Conservation (phyloP, 495 filamentous ascomycete genomes). For the Xylaria telfairii region DNA sequence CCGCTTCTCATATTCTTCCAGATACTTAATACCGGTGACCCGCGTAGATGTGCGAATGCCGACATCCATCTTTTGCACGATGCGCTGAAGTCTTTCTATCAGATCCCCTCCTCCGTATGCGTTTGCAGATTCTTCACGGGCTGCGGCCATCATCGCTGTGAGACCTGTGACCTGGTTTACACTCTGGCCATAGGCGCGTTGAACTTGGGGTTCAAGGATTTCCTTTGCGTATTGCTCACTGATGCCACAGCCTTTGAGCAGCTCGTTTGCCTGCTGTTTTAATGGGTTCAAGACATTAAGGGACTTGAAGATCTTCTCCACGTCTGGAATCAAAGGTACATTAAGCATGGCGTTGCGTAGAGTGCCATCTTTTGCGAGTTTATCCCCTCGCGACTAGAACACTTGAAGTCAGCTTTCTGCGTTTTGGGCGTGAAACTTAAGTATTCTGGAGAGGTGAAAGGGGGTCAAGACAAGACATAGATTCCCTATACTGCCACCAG, state of each 20-base stretch:
- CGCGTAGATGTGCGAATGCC: conserved; percentile 27
- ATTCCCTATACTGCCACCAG: neutral
- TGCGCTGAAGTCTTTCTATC: conserved; percentile 32
- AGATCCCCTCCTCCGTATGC: conserved; percentile 32
- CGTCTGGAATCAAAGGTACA: conserved; percentile 21
- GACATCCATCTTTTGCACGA: conserved; percentile 18
- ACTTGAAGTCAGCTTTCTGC: neutral
- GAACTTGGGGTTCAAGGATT: conserved; percentile 57
- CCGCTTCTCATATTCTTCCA: conserved; percentile 20
- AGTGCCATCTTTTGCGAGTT: conserved; percentile 26
- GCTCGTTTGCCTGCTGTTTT: conserved; percentile 18
- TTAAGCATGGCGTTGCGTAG: conserved; percentile 23
- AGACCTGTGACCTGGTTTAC: conserved; percentile 25
- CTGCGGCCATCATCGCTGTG: conserved; percentile 29
- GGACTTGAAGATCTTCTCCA: conserved; percentile 29
- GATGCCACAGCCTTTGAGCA: conserved; percentile 28
- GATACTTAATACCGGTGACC: conserved; percentile 28
- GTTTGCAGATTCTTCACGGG: conserved; percentile 34
- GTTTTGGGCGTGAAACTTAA: neutral
- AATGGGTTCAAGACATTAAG: conserved; percentile 25
- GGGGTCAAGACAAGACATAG: neutral
- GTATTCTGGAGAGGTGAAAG: neutral
- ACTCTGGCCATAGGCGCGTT: conserved; percentile 48
- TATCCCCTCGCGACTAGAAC: conserved; percentile 24
- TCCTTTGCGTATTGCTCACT: conserved; percentile 30